Percentiles rank a stretch among this genome's conserved stretches.
Evolutionary conservation across 164 flowering plant species (phyloP).

Genomic region (Saururus chinensis): DNA sequence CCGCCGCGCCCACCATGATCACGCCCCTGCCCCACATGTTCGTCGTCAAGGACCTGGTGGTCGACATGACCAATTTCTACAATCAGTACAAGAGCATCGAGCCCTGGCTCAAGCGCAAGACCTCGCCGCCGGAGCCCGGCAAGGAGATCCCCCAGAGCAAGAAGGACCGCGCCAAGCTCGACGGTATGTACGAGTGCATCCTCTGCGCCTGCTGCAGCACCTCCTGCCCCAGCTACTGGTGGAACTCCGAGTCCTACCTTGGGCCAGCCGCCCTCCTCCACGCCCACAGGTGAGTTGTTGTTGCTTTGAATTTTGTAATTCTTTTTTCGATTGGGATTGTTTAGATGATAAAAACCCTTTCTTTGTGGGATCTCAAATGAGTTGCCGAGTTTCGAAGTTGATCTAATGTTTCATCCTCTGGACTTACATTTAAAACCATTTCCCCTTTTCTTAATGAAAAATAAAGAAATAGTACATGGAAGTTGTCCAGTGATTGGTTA

Average conservation of each 20-base stretch:
- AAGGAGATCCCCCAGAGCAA: conserved; percentile 85
- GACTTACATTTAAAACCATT: too few relatives aligned
- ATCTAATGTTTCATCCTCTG: too few relatives aligned
- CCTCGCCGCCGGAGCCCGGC: conserved; percentile 31
- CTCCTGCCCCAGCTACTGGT: conserved; percentile 97
- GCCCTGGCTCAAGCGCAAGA: conserved; percentile 99
- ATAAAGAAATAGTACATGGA: too few relatives aligned
- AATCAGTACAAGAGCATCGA: conserved; percentile 98
- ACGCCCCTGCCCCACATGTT: conserved; percentile 98
- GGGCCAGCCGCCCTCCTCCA: conserved; percentile 98
- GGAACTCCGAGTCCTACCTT: conserved; percentile 94
- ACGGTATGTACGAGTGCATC: conserved; percentile 99
- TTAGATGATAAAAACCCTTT: too few relatives aligned
- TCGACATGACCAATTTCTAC: conserved; percentile 96
- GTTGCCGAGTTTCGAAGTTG: too few relatives aligned
- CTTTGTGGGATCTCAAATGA: too few relatives aligned
- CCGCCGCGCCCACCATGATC: conserved; percentile 29
- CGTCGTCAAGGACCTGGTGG: conserved; percentile 94
- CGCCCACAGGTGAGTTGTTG: too few relatives aligned
- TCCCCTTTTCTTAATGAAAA: too few relatives aligned
- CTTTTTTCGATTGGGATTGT: too few relatives aligned
- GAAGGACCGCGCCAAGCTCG: conserved; percentile 83
- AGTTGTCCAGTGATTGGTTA: too few relatives aligned
- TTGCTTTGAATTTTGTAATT: too few relatives aligned
- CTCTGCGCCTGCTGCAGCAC: conserved; percentile 96